A percentile compares a stretch with the other conserved stretches of the same genome.
Evolutionary conservation across 148 eudicot genomes (phyloP).

Genomic region (Chenopodium formosanum): DNA sequence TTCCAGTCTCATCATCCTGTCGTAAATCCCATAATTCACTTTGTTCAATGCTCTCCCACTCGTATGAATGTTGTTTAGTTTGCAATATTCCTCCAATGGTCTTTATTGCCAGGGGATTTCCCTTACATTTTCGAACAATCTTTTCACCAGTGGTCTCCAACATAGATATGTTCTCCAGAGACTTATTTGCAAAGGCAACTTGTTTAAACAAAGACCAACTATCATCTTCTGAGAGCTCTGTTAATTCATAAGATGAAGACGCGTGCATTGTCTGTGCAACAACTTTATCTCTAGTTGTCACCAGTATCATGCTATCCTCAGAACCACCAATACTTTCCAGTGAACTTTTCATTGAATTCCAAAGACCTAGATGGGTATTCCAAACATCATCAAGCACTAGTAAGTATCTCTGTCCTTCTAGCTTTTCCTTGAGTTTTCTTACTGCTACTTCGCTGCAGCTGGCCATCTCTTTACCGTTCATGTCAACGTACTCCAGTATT

Average conservation of each 20-base stretch:
- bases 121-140: slow-evolving; percentile 1
- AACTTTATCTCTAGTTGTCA: too few species aligned
- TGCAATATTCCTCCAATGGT: not conserved
- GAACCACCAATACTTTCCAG: too few species aligned
- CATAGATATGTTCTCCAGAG: not conserved
- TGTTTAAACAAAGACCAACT: slow-evolving; percentile 9
- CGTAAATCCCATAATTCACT: not conserved
- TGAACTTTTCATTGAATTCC: too few species aligned
- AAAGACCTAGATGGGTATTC: too few species aligned
- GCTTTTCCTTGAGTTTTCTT: too few species aligned
- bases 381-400: too few species aligned
- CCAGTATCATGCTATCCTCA: too few species aligned
- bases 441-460: too few species aligned
- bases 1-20: not conserved
- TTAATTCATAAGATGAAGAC: not conserved
- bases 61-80: not conserved
- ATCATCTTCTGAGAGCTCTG: not conserved
- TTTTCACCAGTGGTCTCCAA: not conserved
- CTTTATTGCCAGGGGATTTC: slow-evolving; percentile 5
- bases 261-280: not conserved
- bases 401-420: too few species aligned
- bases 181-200: not conserved
- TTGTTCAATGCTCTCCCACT: not conserved
- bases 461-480: too few species aligned
- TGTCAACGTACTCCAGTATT: too few species aligned